Conservation (phyloP, 73 alveolate species). For the Uronychia binucleata region DNA sequence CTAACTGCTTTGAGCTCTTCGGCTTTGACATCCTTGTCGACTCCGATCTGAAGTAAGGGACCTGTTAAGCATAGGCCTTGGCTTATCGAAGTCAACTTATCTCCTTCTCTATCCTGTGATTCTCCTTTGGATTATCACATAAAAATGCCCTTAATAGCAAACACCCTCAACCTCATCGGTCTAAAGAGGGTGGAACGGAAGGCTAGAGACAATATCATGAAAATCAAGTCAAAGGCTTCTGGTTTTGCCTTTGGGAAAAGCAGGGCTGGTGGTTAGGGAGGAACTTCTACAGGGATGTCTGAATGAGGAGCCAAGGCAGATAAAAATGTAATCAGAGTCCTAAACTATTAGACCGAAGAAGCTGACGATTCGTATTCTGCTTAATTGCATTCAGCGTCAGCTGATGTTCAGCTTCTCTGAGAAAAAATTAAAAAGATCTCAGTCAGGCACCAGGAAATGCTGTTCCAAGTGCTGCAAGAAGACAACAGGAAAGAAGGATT, state of each 20-base stretch:
- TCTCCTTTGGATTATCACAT: conserved; percentile 84
- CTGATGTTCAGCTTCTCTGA: not conserved
- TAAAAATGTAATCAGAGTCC: not conserved
- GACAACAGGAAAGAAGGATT: conserved; percentile 45
- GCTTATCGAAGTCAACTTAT: conserved; percentile 89
- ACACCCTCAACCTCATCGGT: conserved; percentile 76
- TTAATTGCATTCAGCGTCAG: not conserved
- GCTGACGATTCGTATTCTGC: not conserved
- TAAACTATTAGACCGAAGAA: not conserved
- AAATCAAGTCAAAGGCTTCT: conserved; percentile 30
- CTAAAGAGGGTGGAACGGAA: conserved; percentile 46
- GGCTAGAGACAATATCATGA: conserved; percentile 35
- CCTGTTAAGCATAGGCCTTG: conserved; percentile 57
- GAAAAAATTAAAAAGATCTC: conserved; percentile 13
- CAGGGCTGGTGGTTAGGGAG: not conserved
- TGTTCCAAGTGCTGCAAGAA: conserved; percentile 44
- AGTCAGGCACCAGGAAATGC: conserved; percentile 26
- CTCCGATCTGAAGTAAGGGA: conserved; percentile 21
- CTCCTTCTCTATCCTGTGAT: conserved; percentile 85
- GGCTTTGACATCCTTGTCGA: conserved; percentile 54
- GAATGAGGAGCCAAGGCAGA: not conserved
- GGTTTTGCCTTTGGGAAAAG: no score
- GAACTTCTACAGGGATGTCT: not conserved
- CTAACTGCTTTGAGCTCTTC: conserved; percentile 45
- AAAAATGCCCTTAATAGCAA: conserved; percentile 67